phyloP scores from a whole-genome alignment of 768 basidiomycete genomes.

The Dictyophora rubrovolvata region DNA sequence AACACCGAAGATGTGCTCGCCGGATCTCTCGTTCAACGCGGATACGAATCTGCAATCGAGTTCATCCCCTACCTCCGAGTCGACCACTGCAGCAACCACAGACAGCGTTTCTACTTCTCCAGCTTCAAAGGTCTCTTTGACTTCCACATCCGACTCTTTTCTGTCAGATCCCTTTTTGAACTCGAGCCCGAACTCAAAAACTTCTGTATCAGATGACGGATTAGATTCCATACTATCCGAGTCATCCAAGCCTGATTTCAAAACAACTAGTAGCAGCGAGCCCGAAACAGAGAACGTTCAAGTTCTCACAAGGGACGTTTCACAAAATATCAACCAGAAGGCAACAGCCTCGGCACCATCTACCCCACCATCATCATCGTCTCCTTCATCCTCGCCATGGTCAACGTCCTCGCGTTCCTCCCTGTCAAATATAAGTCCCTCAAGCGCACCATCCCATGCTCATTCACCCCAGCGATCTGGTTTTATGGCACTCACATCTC shows the following conservation, averaged over 20 bases:
- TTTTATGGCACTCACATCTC: not conserved
- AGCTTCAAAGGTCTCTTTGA: not conserved
- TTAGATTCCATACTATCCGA: too few relatives aligned
- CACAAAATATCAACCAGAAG: too few relatives aligned
- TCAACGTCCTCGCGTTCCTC: not conserved
- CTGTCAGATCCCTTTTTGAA: too few relatives aligned
- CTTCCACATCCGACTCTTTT: not conserved
- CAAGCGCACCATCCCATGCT: not conserved
- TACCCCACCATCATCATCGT: not conserved
- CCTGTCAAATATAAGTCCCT: not conserved
- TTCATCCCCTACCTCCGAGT: not conserved
- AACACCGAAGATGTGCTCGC: too few relatives aligned
- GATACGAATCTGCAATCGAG: too few relatives aligned
- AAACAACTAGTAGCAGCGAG: too few relatives aligned
- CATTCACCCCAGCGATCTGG: not conserved
- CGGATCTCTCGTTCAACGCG: too few relatives aligned
- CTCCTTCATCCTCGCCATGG: not conserved
- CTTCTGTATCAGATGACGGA: too few relatives aligned
- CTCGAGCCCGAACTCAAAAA: too few relatives aligned
- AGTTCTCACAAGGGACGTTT: too few relatives aligned
- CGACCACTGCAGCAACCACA: not conserved
- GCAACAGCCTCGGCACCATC: not conserved
- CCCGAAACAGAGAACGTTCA: too few relatives aligned
- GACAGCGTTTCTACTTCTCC: not conserved
- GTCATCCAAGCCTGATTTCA: too few relatives aligned